Evolutionary conservation across 2,329 filamentous ascomycete genomes (phyloP).

Genomic region (Chalaropsis thielavioides): DNA sequence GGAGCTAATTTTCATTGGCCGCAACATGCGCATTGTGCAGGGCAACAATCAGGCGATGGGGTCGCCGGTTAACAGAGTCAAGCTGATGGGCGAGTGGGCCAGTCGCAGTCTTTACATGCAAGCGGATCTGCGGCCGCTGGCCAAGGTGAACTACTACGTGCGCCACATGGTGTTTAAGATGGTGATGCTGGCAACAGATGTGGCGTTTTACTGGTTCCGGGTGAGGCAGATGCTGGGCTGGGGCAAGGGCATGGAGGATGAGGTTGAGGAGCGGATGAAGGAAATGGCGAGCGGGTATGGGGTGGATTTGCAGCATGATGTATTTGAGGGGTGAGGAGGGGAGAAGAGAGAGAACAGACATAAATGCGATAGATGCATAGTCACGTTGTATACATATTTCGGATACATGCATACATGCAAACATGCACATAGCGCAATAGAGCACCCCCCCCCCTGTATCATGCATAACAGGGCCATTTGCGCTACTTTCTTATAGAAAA

Average conservation of each 20-base stretch:
- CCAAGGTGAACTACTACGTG: slow-evolving; percentile 55
- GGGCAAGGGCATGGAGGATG: slow-evolving; percentile 83
- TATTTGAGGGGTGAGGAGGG: slow-evolving; percentile 60
- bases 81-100: slow-evolving; percentile 87
- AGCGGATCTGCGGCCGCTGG: slow-evolving; percentile 43
- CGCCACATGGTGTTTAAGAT: slow-evolving; percentile 68
- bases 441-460: neutral
- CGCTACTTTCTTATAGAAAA: neutral
- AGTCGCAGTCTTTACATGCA: slow-evolving; percentile 68
- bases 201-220: slow-evolving; percentile 72
- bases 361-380: neutral
- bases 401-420: neutral
- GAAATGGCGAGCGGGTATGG: slow-evolving; percentile 82
- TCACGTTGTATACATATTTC: neutral
- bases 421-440: neutral
- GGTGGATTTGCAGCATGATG: slow-evolving; percentile 71
- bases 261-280: slow-evolving; percentile 77
- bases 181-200: slow-evolving; percentile 61
- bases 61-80: slow-evolving; percentile 79
- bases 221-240: slow-evolving; percentile 60
- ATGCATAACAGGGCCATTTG: neutral
- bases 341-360: neutral
- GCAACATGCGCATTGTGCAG: slow-evolving; percentile 86
- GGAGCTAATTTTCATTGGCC: slow-evolving; percentile 81
- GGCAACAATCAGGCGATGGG: slow-evolving; percentile 86